Evolutionary conservation across 148 eudicot species (phyloP), one percentile per base, ranked within the genome.

Genomic region (Pharnaceum exiguum): DNA sequence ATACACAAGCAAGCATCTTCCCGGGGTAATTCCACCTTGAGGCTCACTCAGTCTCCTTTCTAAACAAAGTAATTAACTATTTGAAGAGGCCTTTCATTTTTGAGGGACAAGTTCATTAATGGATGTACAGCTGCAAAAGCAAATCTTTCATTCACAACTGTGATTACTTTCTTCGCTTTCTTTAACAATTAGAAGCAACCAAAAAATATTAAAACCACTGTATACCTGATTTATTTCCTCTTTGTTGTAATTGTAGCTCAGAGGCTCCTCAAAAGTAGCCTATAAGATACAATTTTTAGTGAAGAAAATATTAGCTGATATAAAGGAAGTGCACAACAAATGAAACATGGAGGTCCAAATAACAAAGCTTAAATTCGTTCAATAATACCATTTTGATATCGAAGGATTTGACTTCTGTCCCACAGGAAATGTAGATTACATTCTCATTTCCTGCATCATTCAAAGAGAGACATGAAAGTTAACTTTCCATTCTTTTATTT

Each of bases 201-300:
- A 19, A 5, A 55, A 35, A 37, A 25, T 3, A 45, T 36, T 23
- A 33, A 29, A 16, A 35, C 24, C 32, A 54, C n/a, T 38, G 37
- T 32, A 51, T 59, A 88, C 98, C 95, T 93, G 99, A 75, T 93
- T 88, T 66, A 93, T 81, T 71, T 93, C 99, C 57, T 93, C 99
- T 71, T 79, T 79, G 63, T 93, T 93, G 66, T 81, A 83, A 51
- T 71, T 80, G 75, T 83, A 82, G 70, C 75, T 83, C 46, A 85
- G 35, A 4, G 78, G 79, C 71, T 83, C 85, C 75, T 75, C 85
- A 4, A 77, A 52, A 51, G 73, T 60, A 59, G 66, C 79, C 99
- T 93, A 67, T 52, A 67, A 66, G 33, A 54, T 46, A 46, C 60
- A 45, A 23, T 21, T 16, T 29, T 39, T 31, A 47, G 7, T n/a